Percentiles rank a stretch among this genome's conserved stretches.
These are phyloP conservation scores for Diaporthe vexans DNA, from an alignment of 2,329 filamentous ascomycete species.

Conservation along the genomic window DNA sequence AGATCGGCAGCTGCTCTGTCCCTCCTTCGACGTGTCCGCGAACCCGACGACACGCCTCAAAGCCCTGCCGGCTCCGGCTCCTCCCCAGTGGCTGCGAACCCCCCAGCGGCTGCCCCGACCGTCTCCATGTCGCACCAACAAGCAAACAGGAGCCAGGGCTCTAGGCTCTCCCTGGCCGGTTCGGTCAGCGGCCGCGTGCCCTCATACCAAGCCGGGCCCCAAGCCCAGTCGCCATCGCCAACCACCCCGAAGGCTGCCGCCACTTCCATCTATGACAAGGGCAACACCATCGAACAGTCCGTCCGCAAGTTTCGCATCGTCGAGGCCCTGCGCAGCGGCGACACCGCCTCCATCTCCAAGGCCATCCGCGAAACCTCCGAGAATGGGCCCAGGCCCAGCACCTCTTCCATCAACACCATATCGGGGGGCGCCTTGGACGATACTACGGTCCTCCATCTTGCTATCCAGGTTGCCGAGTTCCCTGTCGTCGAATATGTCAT, in stretches of 20 bases:
- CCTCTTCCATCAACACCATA: conserved; percentile 64
- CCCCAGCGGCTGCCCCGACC: conserved; percentile 50
- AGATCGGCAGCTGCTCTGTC: conserved; percentile 67
- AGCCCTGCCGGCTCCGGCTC: conserved; percentile 46
- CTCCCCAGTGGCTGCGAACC: conserved; percentile 52
- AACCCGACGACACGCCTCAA: conserved; percentile 61
- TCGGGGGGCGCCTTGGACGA: conserved; percentile 73
- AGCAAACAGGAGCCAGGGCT: conserved; percentile 58
- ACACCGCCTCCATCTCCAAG: conserved; percentile 90
- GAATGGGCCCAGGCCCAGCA: conserved; percentile 64
- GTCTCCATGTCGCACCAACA: conserved; percentile 54
- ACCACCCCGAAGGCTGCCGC: conserved; percentile 44
- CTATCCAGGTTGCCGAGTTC: conserved; percentile 94
- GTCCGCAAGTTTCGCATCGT: conserved; percentile 95
- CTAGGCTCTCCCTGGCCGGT: conserved; percentile 62
- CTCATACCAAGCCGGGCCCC: conserved; percentile 50
- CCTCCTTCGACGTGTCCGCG: conserved; percentile 63
- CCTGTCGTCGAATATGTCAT: conserved; percentile 96
- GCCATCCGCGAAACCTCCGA: conserved; percentile 79
- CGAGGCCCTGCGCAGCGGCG: conserved; percentile 90
- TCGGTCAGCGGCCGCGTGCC: conserved; percentile 58
- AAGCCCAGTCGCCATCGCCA: conserved; percentile 50
- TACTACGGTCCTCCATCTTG: conserved; percentile 91
- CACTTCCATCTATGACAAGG: conserved; percentile 54
- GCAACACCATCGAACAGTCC: conserved; percentile 85